phyloP scores from a whole-genome alignment of 176 grass and related monocot genomes.

The Triticum dicoccoides region DNA sequence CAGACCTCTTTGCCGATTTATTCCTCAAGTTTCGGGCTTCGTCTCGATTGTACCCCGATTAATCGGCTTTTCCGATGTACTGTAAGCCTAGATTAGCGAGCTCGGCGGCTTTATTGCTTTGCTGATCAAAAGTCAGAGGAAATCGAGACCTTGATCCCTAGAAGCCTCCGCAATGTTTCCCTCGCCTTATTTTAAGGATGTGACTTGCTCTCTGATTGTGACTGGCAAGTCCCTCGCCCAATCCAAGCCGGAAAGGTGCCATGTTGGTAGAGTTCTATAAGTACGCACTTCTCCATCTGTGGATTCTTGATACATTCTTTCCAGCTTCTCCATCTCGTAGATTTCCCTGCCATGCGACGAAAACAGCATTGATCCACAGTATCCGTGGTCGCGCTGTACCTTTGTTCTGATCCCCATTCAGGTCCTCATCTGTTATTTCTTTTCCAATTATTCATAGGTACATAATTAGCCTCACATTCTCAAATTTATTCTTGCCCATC shows the following conservation, averaged over 20 bases:
- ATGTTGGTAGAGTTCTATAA: neutral
- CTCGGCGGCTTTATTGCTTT: neutral
- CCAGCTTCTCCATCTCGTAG: neutral
- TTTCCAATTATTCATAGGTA: neutral
- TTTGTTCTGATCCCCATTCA: neutral
- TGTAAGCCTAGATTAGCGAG: no score
- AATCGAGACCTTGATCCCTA: neutral
- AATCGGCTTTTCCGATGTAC: neutral
- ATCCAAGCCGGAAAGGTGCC: neutral
- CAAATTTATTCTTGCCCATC: neutral
- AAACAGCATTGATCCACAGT: neutral
- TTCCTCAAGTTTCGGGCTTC: neutral
- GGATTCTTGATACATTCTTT: neutral
- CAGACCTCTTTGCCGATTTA: neutral
- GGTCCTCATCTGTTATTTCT: neutral
- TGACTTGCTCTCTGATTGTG: neutral
- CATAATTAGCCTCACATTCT: neutral
- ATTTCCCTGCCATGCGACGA: neutral
- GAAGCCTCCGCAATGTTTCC: conserved; percentile 9
- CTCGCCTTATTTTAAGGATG: neutral
- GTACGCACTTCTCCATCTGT: no score
- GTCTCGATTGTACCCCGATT: neutral
- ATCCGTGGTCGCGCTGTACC: neutral
- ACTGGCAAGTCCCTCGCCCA: neutral
- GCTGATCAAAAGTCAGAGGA: neutral